Evolutionary conservation across 2,329 filamentous ascomycete species (phyloP), one percentile per base, ranked within the genome.

Genomic region (Pleurostoma richardsiae): DNA sequence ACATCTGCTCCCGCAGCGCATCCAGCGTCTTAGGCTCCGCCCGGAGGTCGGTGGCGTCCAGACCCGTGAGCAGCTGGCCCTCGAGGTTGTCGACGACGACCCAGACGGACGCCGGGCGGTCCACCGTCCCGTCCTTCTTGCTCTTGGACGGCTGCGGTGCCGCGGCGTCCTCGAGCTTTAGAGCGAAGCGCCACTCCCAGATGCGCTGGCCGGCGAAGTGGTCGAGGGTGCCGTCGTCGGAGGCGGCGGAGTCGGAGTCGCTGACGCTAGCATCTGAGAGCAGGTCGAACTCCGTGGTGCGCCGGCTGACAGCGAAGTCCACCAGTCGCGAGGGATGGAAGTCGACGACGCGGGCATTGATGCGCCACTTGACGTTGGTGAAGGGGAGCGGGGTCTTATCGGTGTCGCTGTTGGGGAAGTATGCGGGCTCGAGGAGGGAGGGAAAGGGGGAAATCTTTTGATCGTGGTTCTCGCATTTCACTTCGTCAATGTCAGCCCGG

Each of bases 141-240:
- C 50, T 48, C 40, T 27, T 56, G 48, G 29, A 46, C 30, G 55
- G 52, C 40, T 56, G 61, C 4, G 68, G 59, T 5, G 40, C 10
- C 8, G 68, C 62, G 0, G 79, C 82, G 53, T 91, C 88, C 64
- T 95, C 87, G 1, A 96, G 78, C 10, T 86, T 73, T 28, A 97
- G 73, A 27, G 79, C 80, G 64, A 96, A 96, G 10, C 80, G 77
- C 91, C 91, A 96, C 63, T 94, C 83, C 87, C 89, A 96, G 49
- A 10, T 59, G 46, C 4, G 48, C 57, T 41, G 26, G 11, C 49
- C 52, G 10, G 44, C 38, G 5, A 62, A 58, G 26, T 59, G 56
- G 11, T 63, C 62, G 4, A 62, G 58, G 6, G 63, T 61, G 41
- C 64, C 52, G 44, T 55, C 40, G 40, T 58, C 46, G 10, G 47